Evolutionary conservation across 2,329 filamentous ascomycete genomes (phyloP).

Genomic region (Lojkania enalia): DNA sequence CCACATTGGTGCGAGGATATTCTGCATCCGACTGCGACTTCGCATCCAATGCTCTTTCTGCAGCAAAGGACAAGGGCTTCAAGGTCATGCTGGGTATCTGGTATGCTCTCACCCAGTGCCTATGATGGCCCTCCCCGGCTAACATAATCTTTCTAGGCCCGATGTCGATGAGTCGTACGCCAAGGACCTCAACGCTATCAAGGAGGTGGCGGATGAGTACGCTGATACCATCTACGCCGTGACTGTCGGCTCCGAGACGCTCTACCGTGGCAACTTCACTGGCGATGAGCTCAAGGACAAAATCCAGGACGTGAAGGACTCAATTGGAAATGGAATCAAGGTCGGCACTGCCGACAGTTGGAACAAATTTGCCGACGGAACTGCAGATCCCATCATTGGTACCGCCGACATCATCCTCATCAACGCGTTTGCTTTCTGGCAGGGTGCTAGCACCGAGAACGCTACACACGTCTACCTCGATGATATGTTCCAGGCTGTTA

Average conservation of each 20-base stretch:
- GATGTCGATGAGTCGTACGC: conserved; percentile 65
- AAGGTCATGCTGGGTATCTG: conserved; percentile 72
- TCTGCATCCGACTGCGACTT: conserved; percentile 68
- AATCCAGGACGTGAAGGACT: conserved; percentile 63
- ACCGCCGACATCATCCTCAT: conserved; percentile 65
- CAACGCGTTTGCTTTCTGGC: conserved; percentile 76
- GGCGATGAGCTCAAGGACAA: conserved; percentile 62
- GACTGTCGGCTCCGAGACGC: conserved; percentile 70
- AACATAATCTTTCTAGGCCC: conserved; percentile 51
- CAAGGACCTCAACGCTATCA: conserved; percentile 62
- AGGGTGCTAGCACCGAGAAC: conserved; percentile 62
- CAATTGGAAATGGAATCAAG: conserved; percentile 56
- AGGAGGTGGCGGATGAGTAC: conserved; percentile 53
- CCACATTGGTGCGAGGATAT: conserved; percentile 67
- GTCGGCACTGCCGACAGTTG: conserved; percentile 72
- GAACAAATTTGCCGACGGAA: conserved; percentile 72
- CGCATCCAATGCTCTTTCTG: conserved; percentile 65
- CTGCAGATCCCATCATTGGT: conserved; percentile 65
- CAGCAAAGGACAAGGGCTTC: conserved; percentile 66
- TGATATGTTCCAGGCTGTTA: conserved; percentile 66
- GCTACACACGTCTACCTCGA: conserved; percentile 67
- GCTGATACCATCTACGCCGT: conserved; percentile 66
- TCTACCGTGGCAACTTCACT: conserved; percentile 71
- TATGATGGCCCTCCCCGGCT: conserved; percentile 3
- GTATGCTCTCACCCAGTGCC: conserved; percentile 47